A percentile compares a stretch with the other conserved stretches of the same genome.
phyloP scores from a whole-genome alignment of 805 yeast genomes.

The Pichia phayaonensis region DNA sequence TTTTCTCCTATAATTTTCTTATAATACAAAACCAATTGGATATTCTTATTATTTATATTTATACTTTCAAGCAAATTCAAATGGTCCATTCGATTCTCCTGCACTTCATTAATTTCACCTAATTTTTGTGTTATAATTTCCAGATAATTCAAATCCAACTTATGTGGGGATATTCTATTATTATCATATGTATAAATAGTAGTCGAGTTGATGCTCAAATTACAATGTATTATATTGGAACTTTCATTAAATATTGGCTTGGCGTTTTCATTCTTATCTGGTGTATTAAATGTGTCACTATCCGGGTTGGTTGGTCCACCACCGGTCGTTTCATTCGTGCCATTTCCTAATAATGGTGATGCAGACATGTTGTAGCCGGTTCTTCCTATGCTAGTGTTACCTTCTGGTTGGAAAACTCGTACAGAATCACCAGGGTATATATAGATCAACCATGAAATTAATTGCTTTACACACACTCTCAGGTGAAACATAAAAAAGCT shows the following conservation, averaged over 20 bases:
- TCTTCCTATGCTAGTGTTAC: not conserved
- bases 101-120: slow-evolving; percentile 44
- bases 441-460: too few species aligned
- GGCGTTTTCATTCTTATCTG: not conserved
- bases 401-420: too few species aligned
- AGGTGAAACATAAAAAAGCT: too few species aligned
- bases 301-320: not conserved
- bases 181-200: slow-evolving; percentile 54
- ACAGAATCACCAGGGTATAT: not conserved
- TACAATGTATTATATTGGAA: slow-evolving; percentile 21
- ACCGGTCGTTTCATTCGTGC: not conserved
- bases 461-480: not conserved
- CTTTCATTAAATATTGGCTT: slow-evolving; percentile 6
- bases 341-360: slow-evolving; percentile 1
- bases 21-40: slow-evolving; percentile 34
- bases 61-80: slow-evolving; percentile 17
- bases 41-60: slow-evolving; percentile 15
- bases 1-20: slow-evolving; percentile 38
- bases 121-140: slow-evolving; percentile 49
- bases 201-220: slow-evolving; percentile 40
- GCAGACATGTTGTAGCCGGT: not conserved
- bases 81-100: slow-evolving; percentile 27
- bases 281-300: not conserved
- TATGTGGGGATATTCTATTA: slow-evolving; percentile 30
- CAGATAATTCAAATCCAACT: slow-evolving; percentile 40